These are phyloP conservation scores for Fusarium sp. DNA, from an alignment of 2,329 filamentous ascomycete genomes.

Conservation along the genomic window DNA sequence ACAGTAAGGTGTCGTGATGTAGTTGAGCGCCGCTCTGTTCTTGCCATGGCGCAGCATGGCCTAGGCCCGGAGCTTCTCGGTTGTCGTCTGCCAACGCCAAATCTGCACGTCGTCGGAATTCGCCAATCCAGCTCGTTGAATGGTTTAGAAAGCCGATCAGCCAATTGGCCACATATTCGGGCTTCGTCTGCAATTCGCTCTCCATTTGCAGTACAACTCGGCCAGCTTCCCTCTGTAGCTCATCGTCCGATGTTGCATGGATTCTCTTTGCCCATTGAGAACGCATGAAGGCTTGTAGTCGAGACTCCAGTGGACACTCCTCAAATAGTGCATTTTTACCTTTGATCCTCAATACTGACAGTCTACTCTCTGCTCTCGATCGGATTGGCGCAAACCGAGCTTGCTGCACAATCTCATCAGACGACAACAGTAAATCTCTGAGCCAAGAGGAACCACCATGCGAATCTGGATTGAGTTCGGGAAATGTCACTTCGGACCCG, in stretches of 20 bases:
- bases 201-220: constrained; percentile 31
- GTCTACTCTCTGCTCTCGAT: constrained; percentile 25
- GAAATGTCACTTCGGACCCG: constrained; percentile 37
- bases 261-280: background rate
- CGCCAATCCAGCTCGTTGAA: constrained; percentile 20
- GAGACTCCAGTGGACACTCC: constrained; percentile 26
- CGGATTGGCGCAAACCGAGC: constrained; percentile 31
- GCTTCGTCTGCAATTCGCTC: constrained; percentile 25
- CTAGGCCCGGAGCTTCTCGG: background rate
- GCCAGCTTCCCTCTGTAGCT: constrained; percentile 26
- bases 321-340: constrained; percentile 37
- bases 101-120: constrained; percentile 23
- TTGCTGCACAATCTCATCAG: constrained; percentile 19
- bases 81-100: background rate
- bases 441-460: constrained; percentile 25
- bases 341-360: constrained; percentile 25
- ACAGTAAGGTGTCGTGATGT: background rate
- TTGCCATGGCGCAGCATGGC: background rate
- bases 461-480: constrained; percentile 13
- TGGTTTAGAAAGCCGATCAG: constrained; percentile 14
- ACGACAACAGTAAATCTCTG: constrained; percentile 29
- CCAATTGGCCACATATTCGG: constrained; percentile 38
- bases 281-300: constrained; percentile 20
- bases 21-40: background rate
- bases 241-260: background rate